Evolutionary conservation across 257 asterid genomes (phyloP).

Genomic region (Leonotis leonurus): DNA sequence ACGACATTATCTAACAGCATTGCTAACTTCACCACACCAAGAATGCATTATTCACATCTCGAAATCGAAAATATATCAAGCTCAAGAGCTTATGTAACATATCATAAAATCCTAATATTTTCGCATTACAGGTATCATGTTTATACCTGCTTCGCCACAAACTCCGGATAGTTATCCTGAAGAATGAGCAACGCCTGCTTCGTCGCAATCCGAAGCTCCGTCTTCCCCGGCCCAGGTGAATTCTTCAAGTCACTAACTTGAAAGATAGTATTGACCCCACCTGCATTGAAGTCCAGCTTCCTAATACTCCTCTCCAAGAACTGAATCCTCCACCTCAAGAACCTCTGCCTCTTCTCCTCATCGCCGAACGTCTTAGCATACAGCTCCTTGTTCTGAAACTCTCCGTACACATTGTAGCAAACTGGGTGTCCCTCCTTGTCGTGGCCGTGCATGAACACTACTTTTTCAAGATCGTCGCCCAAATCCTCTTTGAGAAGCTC

Average conservation of each 20-base stretch:
- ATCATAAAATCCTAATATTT: not conserved
- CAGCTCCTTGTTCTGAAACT: constrained; percentile 66
- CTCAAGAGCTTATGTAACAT: not conserved
- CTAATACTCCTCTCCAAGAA: constrained; percentile 63
- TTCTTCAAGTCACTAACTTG: constrained; percentile 87
- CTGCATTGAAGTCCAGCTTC: constrained; percentile 69
- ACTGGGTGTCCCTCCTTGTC: constrained; percentile 74
- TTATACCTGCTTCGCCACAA: constrained; percentile 80
- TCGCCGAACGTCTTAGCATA: constrained; percentile 48
- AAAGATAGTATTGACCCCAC: constrained; percentile 62
- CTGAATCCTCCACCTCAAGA: constrained; percentile 71
- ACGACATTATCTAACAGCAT: not conserved
- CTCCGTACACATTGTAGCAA: constrained; percentile 72
- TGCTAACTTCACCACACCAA: not conserved
- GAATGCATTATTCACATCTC: not conserved
- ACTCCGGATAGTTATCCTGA: constrained; percentile 95
- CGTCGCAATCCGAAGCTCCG: constrained; percentile 70
- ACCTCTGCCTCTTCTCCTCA: constrained; percentile 42
- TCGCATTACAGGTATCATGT: too few species aligned
- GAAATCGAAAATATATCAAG: not conserved
- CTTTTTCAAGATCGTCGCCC: constrained; percentile 75
- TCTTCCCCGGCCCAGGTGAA: constrained; percentile 75
- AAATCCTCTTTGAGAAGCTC: constrained; percentile 57
- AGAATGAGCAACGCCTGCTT: constrained; percentile 77
- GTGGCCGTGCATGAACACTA: constrained; percentile 82